Evolutionary conservation across 768 basidiomycete genomes (phyloP).

Genomic region (Coprinellus micaceus): DNA sequence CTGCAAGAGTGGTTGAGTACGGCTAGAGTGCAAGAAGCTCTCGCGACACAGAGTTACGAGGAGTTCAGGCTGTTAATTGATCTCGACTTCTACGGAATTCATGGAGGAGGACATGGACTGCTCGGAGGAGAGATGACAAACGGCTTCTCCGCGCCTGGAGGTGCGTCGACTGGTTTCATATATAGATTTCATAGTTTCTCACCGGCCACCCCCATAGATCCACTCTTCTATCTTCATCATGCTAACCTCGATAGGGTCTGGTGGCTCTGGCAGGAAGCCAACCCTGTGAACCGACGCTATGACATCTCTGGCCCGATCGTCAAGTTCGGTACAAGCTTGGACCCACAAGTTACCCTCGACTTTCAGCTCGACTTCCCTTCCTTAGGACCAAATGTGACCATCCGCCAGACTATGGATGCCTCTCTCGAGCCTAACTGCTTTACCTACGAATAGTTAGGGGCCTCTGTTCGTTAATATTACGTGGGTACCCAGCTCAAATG

Average conservation of each 20-base stretch:
- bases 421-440: background rate
- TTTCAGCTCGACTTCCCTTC: background rate
- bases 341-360: background rate
- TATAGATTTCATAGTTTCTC: no score
- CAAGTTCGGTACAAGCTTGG: background rate
- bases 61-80: background rate
- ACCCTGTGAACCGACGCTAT: background rate
- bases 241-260: background rate
- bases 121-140: constrained; percentile 7
- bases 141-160: background rate
- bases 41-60: background rate
- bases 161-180: background rate
- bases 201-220: no score
- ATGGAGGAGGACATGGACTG: background rate
- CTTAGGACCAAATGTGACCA: background rate
- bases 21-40: background rate
- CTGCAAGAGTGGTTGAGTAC: background rate
- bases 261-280: background rate
- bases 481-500: no score
- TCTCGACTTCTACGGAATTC: background rate
- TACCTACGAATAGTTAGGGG: background rate
- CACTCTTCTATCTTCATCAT: background rate
- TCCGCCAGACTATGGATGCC: background rate
- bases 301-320: background rate
- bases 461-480: no score